These are phyloP conservation scores for Linderina pennispora DNA, from an alignment of 192 early-diverging fungal genomes.

Conservation along the genomic window DNA sequence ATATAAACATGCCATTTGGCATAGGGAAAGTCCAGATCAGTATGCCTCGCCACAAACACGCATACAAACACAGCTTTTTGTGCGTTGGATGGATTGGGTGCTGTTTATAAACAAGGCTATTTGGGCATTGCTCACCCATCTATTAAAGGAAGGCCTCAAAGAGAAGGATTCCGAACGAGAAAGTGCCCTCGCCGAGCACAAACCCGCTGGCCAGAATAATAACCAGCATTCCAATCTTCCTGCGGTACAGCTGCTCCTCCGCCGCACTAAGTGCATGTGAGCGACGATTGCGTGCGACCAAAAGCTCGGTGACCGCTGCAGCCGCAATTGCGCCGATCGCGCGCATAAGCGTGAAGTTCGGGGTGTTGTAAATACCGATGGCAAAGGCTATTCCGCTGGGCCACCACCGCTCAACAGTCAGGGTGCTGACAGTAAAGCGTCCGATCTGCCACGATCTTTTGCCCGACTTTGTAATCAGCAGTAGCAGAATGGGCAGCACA, in stretches of 20 bases:
- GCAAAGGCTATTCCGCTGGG: constrained; percentile 75
- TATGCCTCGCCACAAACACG: too few relatives aligned
- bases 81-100: too few relatives aligned
- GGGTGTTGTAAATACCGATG: constrained; percentile 74
- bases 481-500: constrained; percentile 15
- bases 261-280: background rate
- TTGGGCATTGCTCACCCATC: too few relatives aligned
- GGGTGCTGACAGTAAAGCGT: constrained; percentile 3
- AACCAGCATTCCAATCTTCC: constrained; percentile 49
- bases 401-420: constrained; percentile 46
- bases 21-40: too few relatives aligned
- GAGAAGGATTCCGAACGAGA: constrained; percentile 56
- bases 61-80: too few relatives aligned
- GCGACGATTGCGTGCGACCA: constrained; percentile 5
- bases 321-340: constrained; percentile 55
- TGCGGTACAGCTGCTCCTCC: constrained; percentile 12
- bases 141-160: constrained; percentile 28
- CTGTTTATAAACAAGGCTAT: too few relatives aligned
- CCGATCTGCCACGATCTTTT: constrained; percentile 1
- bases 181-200: constrained; percentile 68
- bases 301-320: constrained; percentile 28
- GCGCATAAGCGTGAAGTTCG: constrained; percentile 66
- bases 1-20: too few relatives aligned
- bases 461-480: constrained; percentile 1
- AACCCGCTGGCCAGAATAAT: constrained; percentile 72